phyloP scores from a whole-genome alignment of 352 stramenopile species.

The Pythium myriotylum region DNA sequence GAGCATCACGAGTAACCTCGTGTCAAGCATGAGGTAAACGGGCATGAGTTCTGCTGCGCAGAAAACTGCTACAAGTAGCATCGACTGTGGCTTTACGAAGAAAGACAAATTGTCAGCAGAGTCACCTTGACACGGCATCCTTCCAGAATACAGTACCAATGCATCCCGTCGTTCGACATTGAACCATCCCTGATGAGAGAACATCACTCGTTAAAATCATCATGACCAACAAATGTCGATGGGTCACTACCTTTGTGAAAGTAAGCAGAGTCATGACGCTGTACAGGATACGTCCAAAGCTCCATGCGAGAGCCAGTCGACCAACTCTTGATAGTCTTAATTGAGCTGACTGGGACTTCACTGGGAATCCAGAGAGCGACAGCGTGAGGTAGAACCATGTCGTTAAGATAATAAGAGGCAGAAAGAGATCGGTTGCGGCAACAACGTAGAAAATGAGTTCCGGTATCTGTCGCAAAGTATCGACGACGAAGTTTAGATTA shows the following conservation, averaged over 20 bases:
- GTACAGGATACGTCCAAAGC: conserved; percentile 82
- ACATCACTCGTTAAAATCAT: too few species aligned
- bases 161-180: conserved; percentile 71
- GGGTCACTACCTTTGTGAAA: conserved; percentile 86
- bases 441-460: conserved; percentile 84
- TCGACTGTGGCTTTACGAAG: conserved; percentile 64
- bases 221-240: too few species aligned
- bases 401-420: conserved; percentile 89
- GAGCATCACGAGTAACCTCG: conserved; percentile 72
- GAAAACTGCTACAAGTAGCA: conserved; percentile 83
- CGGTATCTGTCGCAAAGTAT: conserved; percentile 47
- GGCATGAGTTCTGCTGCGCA: conserved; percentile 75
- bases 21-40: conserved; percentile 81
- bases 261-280: conserved; percentile 89
- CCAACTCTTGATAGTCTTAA: conserved; percentile 64
- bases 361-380: conserved; percentile 87
- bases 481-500: not conserved
- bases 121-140: not conserved
- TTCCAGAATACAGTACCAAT: conserved; percentile 53
- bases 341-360: conserved; percentile 67
- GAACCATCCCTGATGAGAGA: conserved; percentile 85
- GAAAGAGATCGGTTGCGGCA: conserved; percentile 81
- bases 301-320: conserved; percentile 79
- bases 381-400: conserved; percentile 91
- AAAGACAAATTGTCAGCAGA: not conserved